These are phyloP conservation scores for Botrytis paeoniae DNA, from an alignment of 2,329 filamentous ascomycete species.

Conservation along the genomic window DNA sequence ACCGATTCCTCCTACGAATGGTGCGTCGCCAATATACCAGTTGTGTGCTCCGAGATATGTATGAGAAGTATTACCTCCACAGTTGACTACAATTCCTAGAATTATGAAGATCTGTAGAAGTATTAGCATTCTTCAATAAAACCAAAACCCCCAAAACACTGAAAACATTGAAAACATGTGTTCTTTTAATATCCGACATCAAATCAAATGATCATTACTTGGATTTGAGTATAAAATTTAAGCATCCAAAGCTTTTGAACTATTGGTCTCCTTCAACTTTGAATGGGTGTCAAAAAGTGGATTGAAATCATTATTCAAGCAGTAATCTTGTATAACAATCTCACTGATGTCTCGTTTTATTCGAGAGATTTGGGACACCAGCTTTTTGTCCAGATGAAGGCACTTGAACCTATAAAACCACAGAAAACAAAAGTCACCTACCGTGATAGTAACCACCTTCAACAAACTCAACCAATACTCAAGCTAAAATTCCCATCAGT, in stretches of 20 bases:
- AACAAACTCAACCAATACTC: conserved; percentile 57
- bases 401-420: neutral
- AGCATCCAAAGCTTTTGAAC: too few species aligned
- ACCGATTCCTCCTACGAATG: conserved; percentile 62
- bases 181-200: neutral
- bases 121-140: neutral
- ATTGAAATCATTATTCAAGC: neutral
- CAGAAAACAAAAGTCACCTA: conserved; percentile 26
- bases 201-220: neutral
- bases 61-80: conserved; percentile 52
- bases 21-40: conserved; percentile 58
- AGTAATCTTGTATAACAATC: neutral
- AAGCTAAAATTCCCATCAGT: conserved; percentile 36
- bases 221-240: too few species aligned
- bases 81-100: conserved; percentile 58
- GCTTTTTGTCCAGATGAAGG: neutral
- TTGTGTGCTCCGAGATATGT: conserved; percentile 57
- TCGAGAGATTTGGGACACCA: neutral
- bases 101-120: conserved; percentile 55
- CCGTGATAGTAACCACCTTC: conserved; percentile 52
- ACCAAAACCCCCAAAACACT: neutral
- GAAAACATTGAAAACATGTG: neutral
- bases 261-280: neutral
- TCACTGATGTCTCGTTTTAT: neutral
- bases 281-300: neutral